Percentiles rank a stretch among this genome's conserved stretches.
These are phyloP conservation scores for Anastatica hierochuntica DNA, from an alignment of 345 rosid species.

Conservation along the genomic window DNA sequence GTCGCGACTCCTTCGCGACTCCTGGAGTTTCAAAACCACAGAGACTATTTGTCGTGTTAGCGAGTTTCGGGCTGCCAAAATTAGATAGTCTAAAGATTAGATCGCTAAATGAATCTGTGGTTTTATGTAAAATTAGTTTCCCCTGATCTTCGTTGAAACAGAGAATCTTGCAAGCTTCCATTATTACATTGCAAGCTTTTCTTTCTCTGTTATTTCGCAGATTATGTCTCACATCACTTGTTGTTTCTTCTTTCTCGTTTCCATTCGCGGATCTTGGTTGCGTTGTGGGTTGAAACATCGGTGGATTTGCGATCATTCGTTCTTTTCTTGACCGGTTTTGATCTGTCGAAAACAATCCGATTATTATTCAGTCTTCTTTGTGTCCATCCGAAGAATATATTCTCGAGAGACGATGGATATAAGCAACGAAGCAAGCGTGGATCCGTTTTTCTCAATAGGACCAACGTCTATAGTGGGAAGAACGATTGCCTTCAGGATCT, in stretches of 20 bases:
- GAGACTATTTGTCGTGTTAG: constrained; percentile 9
- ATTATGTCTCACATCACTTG: constrained; percentile 3
- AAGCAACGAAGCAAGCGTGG: constrained; percentile 76
- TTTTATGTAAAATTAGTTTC: background rate
- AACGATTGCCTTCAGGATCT: constrained; percentile 64
- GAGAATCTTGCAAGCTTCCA: constrained; percentile 1
- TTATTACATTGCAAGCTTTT: no score
- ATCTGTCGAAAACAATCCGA: no score
- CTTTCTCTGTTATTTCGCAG: no score
- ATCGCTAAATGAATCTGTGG: constrained; percentile 1
- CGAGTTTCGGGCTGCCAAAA: constrained; percentile 11
- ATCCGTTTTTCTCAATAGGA: constrained; percentile 72
- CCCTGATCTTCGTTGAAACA: background rate
- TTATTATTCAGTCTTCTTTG: no score
- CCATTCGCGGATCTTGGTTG: background rate
- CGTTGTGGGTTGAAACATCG: no score
- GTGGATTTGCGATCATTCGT: background rate
- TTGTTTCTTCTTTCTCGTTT: background rate
- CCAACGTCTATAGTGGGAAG: constrained; percentile 76
- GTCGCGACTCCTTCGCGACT: no score
- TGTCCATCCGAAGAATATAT: background rate
- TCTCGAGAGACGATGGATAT: constrained; percentile 53
- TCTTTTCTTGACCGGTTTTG: no score
- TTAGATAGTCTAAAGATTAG: constrained; percentile 13
- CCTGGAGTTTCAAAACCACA: no score